These are phyloP conservation scores for Pulveroboletus ravenelii DNA, from an alignment of 768 basidiomycete genomes.

Conservation along the genomic window DNA sequence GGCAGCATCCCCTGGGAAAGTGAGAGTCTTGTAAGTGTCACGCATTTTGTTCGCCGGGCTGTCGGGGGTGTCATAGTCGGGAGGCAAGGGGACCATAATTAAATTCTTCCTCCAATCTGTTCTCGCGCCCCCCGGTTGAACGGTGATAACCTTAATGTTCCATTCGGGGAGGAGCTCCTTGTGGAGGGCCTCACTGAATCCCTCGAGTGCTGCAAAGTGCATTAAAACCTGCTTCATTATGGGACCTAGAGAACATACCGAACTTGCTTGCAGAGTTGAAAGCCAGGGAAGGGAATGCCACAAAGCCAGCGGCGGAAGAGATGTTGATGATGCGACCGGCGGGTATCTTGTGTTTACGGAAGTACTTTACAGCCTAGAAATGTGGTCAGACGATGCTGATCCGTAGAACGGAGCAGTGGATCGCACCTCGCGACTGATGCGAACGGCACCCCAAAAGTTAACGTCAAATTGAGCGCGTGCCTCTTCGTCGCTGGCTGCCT, in stretches of 20 bases:
- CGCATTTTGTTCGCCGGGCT: conserved; percentile 14
- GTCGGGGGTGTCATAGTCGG: conserved; percentile 13
- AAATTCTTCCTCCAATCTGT: conserved; percentile 18
- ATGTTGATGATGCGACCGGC: conserved; percentile 22
- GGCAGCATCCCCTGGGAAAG: not conserved
- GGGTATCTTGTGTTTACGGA: conserved; percentile 27
- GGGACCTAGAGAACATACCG: conserved; percentile 3
- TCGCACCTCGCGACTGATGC: conserved; percentile 23
- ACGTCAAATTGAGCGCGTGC: conserved; percentile 29
- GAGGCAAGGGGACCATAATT: conserved; percentile 12
- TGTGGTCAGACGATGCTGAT: not conserved
- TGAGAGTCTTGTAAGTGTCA: not conserved
- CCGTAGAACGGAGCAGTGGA: no score
- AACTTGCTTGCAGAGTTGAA: conserved; percentile 24
- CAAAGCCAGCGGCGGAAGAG: conserved; percentile 19
- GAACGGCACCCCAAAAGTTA: conserved; percentile 31
- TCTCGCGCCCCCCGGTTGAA: conserved; percentile 19
- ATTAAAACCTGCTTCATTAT: not conserved
- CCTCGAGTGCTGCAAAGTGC: conserved; percentile 19
- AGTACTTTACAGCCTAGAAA: conserved; percentile 24
- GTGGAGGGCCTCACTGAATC: conserved; percentile 22
- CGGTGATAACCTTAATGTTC: conserved; percentile 24
- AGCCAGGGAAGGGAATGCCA: conserved; percentile 11
- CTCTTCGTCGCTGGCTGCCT: conserved; percentile 21
- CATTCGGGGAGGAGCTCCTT: conserved; percentile 22